Evolutionary conservation across 371 early-diverging fungal genomes (phyloP), one percentile per base, ranked within the genome.

Genomic region (Actinomortierella wolfii): DNA sequence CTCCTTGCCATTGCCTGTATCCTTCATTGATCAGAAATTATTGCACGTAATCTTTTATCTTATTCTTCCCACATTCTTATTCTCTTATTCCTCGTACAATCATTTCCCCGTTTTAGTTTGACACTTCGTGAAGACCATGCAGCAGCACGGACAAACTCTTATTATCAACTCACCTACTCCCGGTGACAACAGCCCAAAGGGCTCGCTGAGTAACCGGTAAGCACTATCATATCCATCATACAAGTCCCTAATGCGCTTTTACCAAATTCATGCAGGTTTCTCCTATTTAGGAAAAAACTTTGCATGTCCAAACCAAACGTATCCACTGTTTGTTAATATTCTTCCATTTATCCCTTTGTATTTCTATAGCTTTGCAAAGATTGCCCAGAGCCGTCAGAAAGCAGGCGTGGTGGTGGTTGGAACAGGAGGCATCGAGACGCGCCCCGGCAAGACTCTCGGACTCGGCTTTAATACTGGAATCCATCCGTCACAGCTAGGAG

Each of bases 191-290:
- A 49, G 50, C 20, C 57, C 64, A 40, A 59, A 64, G 42, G 69
- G 69, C 15, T 69, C 69, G 2, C 56, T 69, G 14, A 69, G 69
- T 57, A 69, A 59, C 23, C 59, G 69, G 69, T 53, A 68, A 57
- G 21, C n/a, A n/a, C n/a, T 58, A 46, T 47, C n/a, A 14, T 25
- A 13, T 18, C 11, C 13, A 15, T 18, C 43, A 6, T 8, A 24
- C 23, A 29, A 54, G 41, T 2, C n/a, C n/a, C n/a, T n/a, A 42
- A n/a, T 7, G 21, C 56, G 21, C 0, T 15, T 46, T 20, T 7
- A 18, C 3, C 46, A 46, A 25, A 13, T 17, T 48, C 23, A 24
- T 20, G 21, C 41, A 13, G 41, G 11, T 51, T 45, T 43, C 21
- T 44, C n/a, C 26, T 1, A 11, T 21, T 34, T n/a, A 40, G 15